These are phyloP conservation scores for Sphagnum magellanicum DNA, from an alignment of 228 moss, liverwort and hornwort species.

Conservation along the genomic window DNA sequence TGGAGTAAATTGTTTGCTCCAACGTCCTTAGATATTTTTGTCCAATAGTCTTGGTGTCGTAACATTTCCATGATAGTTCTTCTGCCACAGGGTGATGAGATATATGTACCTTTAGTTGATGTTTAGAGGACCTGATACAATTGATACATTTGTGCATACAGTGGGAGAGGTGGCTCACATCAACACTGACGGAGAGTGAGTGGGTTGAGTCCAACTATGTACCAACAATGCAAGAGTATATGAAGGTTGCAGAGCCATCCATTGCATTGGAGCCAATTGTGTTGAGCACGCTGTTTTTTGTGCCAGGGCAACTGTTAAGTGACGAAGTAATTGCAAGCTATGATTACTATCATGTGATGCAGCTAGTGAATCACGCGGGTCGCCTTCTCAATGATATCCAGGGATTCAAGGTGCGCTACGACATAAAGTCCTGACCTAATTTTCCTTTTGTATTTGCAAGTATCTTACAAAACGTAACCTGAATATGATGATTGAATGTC, in stretches of 20 bases:
- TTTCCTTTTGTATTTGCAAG: neutral
- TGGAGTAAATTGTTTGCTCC: no score
- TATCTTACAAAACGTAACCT: no score
- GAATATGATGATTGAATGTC: neutral
- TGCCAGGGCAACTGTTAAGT: constrained; percentile 29
- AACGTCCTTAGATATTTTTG: no score
- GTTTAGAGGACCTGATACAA: no score
- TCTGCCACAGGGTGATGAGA: no score
- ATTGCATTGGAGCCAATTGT: constrained; percentile 35
- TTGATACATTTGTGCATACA: constrained; percentile 8
- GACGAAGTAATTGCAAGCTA: constrained; percentile 25
- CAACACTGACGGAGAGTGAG: constrained; percentile 47
- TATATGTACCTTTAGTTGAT: no score
- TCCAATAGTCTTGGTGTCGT: no score
- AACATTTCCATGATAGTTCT: no score
- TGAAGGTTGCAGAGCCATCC: constrained; percentile 26
- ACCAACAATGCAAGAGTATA: constrained; percentile 47
- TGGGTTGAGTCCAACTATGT: constrained; percentile 27
- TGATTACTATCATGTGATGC: constrained; percentile 38
- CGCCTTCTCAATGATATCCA: constrained; percentile 64
- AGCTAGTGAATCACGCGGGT: constrained; percentile 28
- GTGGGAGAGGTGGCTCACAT: constrained; percentile 56
- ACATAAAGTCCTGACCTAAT: neutral
- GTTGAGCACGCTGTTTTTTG: constrained; percentile 31
- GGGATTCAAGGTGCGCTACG: constrained; percentile 33